These are phyloP conservation scores for Phyllosticta capitalensis DNA, from an alignment of 2,329 filamentous ascomycete genomes.

Conservation along the genomic window DNA sequence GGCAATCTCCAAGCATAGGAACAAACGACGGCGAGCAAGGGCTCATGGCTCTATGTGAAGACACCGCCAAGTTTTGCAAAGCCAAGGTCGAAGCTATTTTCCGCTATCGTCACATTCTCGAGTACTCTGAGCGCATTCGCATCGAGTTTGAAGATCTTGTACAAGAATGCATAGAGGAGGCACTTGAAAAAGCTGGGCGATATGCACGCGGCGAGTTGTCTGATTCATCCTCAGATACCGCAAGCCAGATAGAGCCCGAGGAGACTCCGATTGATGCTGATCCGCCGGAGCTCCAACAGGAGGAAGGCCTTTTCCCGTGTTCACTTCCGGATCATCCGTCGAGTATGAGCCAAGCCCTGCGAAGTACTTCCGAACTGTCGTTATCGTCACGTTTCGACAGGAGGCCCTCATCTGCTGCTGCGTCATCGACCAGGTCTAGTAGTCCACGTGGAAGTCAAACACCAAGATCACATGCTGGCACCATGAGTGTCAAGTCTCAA, in stretches of 20 bases:
- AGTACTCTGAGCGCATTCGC: conserved; percentile 92
- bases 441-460: conserved; percentile 89
- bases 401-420: conserved; percentile 52
- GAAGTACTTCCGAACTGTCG: conserved; percentile 43
- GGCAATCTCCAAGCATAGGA: conserved; percentile 89
- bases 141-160: conserved; percentile 88
- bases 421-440: conserved; percentile 67
- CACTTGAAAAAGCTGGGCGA: conserved; percentile 77
- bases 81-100: conserved; percentile 89
- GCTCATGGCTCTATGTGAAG: conserved; percentile 73
- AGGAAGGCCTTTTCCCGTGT: conserved; percentile 49
- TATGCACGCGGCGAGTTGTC: conserved; percentile 79
- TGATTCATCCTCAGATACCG: conserved; percentile 48
- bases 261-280: conserved; percentile 18
- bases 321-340: conserved; percentile 47
- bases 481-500: conserved; percentile 46
- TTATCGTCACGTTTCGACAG: conserved; percentile 36
- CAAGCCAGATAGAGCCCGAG: conserved; percentile 15
- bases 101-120: conserved; percentile 82
- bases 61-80: conserved; percentile 76
- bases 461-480: conserved; percentile 68
- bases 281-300: conserved; percentile 33
- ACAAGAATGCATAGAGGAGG: conserved; percentile 90
- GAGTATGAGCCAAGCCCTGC: conserved; percentile 48
- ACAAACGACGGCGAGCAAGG: conserved; percentile 91